phyloP scores from a whole-genome alignment of 2,329 filamentous ascomycete species.

The Albophoma yamanashiensis region DNA sequence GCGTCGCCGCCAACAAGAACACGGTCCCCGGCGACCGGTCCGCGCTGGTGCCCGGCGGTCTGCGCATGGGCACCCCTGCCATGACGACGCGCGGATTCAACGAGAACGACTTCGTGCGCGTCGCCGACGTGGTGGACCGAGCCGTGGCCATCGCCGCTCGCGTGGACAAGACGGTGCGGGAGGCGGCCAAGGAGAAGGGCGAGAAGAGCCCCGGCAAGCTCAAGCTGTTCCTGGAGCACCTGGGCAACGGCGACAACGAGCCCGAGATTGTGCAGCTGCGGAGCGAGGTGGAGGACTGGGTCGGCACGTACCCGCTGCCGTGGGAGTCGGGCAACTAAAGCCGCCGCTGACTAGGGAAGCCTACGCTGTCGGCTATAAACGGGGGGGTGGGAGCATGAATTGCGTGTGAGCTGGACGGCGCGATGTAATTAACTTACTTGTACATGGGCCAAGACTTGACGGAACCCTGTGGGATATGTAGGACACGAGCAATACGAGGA shows the following conservation, averaged over 20 bases:
- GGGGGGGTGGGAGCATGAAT: neutral
- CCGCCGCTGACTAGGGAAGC: neutral
- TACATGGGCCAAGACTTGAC: neutral
- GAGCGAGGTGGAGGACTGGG: slow-evolving; percentile 69
- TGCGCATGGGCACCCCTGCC: slow-evolving; percentile 89
- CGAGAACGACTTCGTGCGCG: slow-evolving; percentile 76
- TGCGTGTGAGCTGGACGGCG: neutral
- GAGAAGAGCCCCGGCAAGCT: slow-evolving; percentile 56
- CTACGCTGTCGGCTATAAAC: neutral
- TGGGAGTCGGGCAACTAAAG: slow-evolving; percentile 39
- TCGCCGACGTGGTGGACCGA: slow-evolving; percentile 77
- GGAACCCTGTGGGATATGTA: neutral
- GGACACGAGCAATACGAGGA: slow-evolving; percentile 1
- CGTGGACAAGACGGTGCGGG: slow-evolving; percentile 61
- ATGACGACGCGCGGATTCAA: slow-evolving; percentile 96
- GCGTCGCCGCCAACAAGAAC: slow-evolving; percentile 98
- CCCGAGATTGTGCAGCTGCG: slow-evolving; percentile 63
- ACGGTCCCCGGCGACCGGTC: slow-evolving; percentile 93
- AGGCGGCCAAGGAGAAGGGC: slow-evolving; percentile 55
- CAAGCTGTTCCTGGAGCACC: slow-evolving; percentile 56
- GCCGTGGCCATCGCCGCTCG: slow-evolving; percentile 70
- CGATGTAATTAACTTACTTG: slow-evolving; percentile 7
- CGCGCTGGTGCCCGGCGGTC: slow-evolving; percentile 82
- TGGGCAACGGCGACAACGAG: slow-evolving; percentile 57
- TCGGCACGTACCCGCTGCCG: slow-evolving; percentile 61